Percentiles rank a stretch among this genome's conserved stretches.
phyloP scores from a whole-genome alignment of 2,329 filamentous ascomycete genomes.

The Drechslerella stenobrocha region DNA sequence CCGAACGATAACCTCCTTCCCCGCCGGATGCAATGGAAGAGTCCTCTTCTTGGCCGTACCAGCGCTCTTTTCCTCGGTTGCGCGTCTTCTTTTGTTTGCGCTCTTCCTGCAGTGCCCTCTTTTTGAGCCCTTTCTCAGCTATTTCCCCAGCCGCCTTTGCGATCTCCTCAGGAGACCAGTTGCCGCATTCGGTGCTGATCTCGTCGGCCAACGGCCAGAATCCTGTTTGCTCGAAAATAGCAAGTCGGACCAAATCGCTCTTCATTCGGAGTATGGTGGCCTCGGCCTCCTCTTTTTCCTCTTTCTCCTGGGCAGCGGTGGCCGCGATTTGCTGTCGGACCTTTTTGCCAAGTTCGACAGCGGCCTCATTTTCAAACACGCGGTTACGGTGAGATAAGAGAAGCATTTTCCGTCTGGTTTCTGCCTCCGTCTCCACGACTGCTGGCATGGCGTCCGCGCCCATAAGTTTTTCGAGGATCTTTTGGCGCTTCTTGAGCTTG shows the following conservation, averaged over 20 bases:
- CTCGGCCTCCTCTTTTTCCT: background rate
- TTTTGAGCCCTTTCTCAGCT: no score
- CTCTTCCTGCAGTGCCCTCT: no score
- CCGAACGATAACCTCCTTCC: no score
- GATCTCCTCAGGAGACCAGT: background rate
- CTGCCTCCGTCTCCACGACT: background rate
- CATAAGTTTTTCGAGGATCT: slow-evolving; percentile 18
- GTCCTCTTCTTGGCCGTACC: no score
- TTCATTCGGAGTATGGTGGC: background rate
- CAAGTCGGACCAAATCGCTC: background rate
- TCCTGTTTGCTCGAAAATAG: background rate
- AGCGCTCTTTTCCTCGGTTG: background rate
- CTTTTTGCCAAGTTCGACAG: background rate
- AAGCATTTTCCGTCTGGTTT: background rate
- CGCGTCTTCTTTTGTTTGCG: no score
- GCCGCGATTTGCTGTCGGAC: background rate
- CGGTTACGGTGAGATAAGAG: background rate
- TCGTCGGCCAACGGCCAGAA: background rate
- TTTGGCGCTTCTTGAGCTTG: background rate
- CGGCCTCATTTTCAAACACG: background rate
- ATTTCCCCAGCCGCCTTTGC: background rate
- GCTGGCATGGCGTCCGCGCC: background rate
- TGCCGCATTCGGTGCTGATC: background rate
- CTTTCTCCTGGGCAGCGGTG: background rate
- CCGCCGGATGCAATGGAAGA: no score